Conservation (phyloP, 805 yeast species). For the Maudiozyma bulderi region DNA sequence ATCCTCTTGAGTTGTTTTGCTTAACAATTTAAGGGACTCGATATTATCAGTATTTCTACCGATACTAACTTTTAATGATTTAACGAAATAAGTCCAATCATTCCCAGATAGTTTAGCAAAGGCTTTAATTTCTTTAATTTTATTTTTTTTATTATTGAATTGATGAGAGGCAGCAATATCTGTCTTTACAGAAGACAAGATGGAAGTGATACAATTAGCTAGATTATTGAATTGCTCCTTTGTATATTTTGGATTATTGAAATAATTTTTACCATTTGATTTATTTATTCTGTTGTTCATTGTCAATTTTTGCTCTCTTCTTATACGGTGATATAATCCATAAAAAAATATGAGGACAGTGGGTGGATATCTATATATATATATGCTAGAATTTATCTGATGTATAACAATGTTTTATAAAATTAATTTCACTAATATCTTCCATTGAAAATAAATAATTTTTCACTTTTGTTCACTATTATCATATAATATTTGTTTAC, state of each 20-base stretch:
- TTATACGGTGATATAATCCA: not conserved
- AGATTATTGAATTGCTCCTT: constrained; percentile 36
- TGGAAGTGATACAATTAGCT: constrained; percentile 63
- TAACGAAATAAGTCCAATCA: constrained; percentile 90
- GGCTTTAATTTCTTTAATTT: constrained; percentile 75
- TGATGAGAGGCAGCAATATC: constrained; percentile 63
- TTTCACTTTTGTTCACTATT: too few species aligned
- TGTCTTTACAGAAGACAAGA: constrained; percentile 60
- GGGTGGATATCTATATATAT: too few species aligned
- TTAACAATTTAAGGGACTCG: not conserved
- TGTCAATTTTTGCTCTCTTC: not conserved
- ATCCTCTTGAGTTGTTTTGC: not conserved
- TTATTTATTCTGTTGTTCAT: not conserved
- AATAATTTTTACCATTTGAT: not conserved
- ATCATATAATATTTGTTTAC: too few species aligned
- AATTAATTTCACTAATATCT: too few species aligned
- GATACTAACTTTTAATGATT: constrained; percentile 58
- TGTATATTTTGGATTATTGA: constrained; percentile 3
- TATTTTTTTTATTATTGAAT: constrained; percentile 59
- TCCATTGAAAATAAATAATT: too few species aligned
- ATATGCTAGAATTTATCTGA: too few species aligned
- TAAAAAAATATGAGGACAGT: too few species aligned
- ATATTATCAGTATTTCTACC: constrained; percentile 63
- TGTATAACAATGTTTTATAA: too few species aligned
- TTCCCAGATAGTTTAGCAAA: constrained; percentile 91